Base-by-base conservation (phyloP, 352 stramenopile species). In the Achlya hypogyna region DNA sequence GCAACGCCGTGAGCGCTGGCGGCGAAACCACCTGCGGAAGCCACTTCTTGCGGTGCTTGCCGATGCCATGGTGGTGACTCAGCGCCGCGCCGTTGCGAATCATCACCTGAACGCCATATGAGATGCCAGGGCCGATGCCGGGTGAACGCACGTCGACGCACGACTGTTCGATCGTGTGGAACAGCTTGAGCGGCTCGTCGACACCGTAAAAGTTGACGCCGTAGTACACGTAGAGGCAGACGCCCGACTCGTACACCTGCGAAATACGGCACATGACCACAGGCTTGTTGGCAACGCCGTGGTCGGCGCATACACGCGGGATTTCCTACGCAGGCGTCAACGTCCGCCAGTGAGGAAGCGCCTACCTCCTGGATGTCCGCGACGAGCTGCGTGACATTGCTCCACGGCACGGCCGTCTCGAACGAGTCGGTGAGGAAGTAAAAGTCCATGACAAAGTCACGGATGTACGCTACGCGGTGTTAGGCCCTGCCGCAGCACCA, bases 221-320 rank as follows among this genome's bases (percentile, higher is more conserved):
- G 71, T 98, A 97, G 75, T 98, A 98, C 69, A 98, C 96, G 72
- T 98, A 98, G 28, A 98, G 79, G 47, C 88, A 97, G 47, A 86
- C 92, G 53, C 93, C 93, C 14, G 96, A 96, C 49, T 96, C 90
- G 72, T 98, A 98, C 14, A 98, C 79, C 74, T 98, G 95, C 0
- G 93, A 98, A 29, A 98, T 82, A 22, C 95, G 86, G 69, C 88
- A 96, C 2, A 87, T 89, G 60, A 98, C 86, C 38, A 98, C 87
- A 38, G 93, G 91, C 9, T 78, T 72, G 25, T 89, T 82, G 23
- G 82, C 78, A 34, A 97, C 77, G 42, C 78, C 67, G 52, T 72
- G 58, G 38, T 66, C 66, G 14, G 74, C 75, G 16, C 77, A 79
- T 0, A 70, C 69, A 10, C 63, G 60, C 27, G 76, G 78, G 68